A percentile compares a stretch with the other conserved stretches of the same genome.
These are phyloP conservation scores for Linum tenue DNA, from an alignment of 345 rosid genomes.

Conservation along the genomic window DNA sequence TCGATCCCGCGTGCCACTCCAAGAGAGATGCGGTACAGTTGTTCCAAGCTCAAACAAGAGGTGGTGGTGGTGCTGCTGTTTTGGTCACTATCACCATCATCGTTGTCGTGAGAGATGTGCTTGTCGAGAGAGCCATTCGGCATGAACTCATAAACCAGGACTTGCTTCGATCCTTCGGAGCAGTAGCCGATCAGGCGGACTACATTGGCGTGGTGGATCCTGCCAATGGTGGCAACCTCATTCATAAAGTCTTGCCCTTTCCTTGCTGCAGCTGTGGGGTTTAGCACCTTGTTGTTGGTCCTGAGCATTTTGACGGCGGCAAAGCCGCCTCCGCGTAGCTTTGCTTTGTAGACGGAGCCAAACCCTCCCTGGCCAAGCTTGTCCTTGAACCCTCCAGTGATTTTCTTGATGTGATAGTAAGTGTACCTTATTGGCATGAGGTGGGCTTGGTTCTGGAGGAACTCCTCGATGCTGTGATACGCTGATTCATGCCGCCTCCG, in stretches of 20 bases:
- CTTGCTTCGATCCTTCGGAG: neutral
- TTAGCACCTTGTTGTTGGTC: neutral
- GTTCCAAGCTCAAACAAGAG: neutral
- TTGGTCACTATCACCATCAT: too few relatives aligned
- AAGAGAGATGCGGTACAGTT: neutral
- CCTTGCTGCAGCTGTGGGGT: neutral
- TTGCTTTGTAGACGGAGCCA: slow-evolving; percentile 3
- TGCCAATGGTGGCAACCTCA: slow-evolving; percentile 4
- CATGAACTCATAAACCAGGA: slow-evolving; percentile 4
- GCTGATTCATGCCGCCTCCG: neutral
- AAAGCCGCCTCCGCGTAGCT: neutral
- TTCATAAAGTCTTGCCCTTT: slow-evolving; percentile 1
- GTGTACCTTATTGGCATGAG: neutral
- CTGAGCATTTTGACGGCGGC: slow-evolving; percentile 1
- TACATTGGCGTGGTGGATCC: slow-evolving; percentile 5
- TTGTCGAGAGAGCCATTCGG: slow-evolving; percentile 6
- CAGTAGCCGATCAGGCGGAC: neutral
- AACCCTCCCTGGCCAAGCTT: slow-evolving; percentile 3
- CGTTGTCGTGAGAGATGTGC: neutral
- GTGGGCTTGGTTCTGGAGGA: neutral
- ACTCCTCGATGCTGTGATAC: neutral
- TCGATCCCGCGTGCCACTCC: slow-evolving; percentile 4
- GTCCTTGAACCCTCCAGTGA: slow-evolving; percentile 4
- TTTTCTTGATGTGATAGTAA: neutral
- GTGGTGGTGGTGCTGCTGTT: neutral